phyloP scores from a whole-genome alignment of 1,139 yeast species.

The Kodamaea derodonti region DNA sequence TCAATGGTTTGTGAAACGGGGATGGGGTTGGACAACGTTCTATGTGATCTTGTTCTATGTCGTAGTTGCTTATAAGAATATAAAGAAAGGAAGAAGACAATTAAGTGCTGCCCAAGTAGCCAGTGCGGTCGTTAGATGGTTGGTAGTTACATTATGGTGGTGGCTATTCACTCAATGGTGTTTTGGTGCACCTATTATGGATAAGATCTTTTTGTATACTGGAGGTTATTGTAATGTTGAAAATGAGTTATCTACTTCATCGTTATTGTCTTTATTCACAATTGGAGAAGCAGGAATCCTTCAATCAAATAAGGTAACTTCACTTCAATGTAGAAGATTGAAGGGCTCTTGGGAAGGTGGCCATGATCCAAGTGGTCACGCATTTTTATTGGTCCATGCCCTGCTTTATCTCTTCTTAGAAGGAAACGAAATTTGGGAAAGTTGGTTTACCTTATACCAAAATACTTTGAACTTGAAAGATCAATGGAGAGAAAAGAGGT shows the following conservation, averaged over 20 bases:
- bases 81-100: background rate
- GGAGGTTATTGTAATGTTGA: conserved; percentile 69
- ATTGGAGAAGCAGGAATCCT: conserved; percentile 1
- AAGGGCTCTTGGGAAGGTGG: conserved; percentile 88
- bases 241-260: background rate
- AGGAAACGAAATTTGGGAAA: conserved; percentile 40
- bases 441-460: conserved; percentile 8
- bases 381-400: conserved; percentile 72
- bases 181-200: conserved; percentile 88
- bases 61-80: conserved; percentile 3
- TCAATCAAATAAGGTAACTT: conserved; percentile 21
- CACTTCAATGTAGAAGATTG: conserved; percentile 54
- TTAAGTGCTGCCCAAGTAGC: conserved; percentile 1
- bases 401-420: conserved; percentile 71
- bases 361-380: conserved; percentile 95
- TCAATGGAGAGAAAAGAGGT: background rate
- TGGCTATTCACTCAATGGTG: conserved; percentile 82
- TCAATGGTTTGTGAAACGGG: conserved; percentile 72
- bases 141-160: conserved; percentile 73
- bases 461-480: background rate
- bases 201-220: conserved; percentile 67
- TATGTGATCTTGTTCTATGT: conserved; percentile 28
- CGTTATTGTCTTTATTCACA: background rate
- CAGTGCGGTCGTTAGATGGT: conserved; percentile 28
- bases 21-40: conserved; percentile 89